Conservation (phyloP, 331 rosid genomes). For the Cydonia oblonga region DNA sequence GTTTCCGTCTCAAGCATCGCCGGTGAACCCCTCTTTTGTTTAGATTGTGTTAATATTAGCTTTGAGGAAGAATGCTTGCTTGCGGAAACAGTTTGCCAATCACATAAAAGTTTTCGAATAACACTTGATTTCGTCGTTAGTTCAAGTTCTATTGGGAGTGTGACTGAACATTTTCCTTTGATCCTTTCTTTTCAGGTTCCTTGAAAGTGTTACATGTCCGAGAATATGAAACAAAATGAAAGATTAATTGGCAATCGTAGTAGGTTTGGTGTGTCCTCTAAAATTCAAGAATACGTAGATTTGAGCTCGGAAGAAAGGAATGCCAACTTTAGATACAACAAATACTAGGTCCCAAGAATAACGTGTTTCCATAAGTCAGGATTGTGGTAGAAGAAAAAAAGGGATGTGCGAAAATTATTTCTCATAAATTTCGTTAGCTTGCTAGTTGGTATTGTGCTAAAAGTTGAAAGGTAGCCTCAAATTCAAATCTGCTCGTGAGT, state of each 20-base stretch:
- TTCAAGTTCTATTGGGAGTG: neutral
- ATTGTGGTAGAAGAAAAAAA: neutral
- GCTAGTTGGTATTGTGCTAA: neutral
- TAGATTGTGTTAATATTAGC: too few species aligned
- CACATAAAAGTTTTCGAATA: slow-evolving; percentile 17
- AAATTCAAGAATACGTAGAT: neutral
- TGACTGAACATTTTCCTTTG: neutral
- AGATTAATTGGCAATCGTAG: neutral
- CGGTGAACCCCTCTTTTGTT: slow-evolving; percentile 2
- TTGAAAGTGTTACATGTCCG: neutral
- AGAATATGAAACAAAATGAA: too few species aligned
- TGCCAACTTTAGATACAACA: neutral
- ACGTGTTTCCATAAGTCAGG: neutral
- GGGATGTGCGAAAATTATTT: neutral
- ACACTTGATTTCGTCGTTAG: neutral
- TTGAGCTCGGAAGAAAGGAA: neutral
- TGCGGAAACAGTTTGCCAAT: slow-evolving; percentile 9
- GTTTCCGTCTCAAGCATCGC: slow-evolving; percentile 14
- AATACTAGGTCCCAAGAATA: neutral
- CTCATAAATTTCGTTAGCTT: neutral
- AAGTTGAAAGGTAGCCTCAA: neutral
- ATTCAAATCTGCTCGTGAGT: neutral
- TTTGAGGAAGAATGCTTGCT: too few species aligned
- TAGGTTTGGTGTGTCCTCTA: neutral
- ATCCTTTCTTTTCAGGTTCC: neutral